Evolutionary conservation across 805 yeast genomes (phyloP), one percentile per base, ranked within the genome.

Genomic region (Yueomyces sp.): DNA sequence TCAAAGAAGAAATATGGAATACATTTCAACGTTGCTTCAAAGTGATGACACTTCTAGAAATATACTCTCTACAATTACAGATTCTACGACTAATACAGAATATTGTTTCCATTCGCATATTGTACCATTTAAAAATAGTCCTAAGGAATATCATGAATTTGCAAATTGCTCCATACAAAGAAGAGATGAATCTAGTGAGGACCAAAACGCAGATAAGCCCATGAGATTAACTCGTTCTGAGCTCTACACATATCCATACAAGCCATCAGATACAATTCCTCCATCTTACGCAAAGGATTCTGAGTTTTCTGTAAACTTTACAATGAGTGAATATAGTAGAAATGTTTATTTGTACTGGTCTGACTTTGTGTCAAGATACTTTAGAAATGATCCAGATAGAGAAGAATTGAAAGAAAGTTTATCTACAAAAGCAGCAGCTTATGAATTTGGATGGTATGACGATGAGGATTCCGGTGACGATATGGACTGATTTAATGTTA

Each of bases 341-440:
- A 54, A 53, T 39, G 54, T 57, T 11, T 55, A 53, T 43, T 55
- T 50, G 39, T 46, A 54, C 12, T 60, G 62, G 67, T 54, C 52
- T 32, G 52, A 53, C 4, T 50, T 61, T 41, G 62, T 66, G 0
- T 52, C 61, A 2, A 62, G 47, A 39, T 48, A 49, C 31, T 52
- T 66, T 12, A 51, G 57, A 39, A 60, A 56, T 11, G 81, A 76
- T 47, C 46, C 49, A 6, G 81, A 76, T 36, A 63, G 76, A 46
- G 76, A 71, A 38, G 80, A 75, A 38, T 52, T 76, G 41, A 64
- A 71, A 9, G 79, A 78, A 38, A 67, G 68, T 27, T 49, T 79
- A 7, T 70, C 67, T 2, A 55, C 59, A 3, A 42, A 74, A 38
- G 68, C 71, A 1, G 58, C 62, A 3, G 72, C 68, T 43, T 79